Evolutionary conservation across 768 basidiomycete genomes (phyloP), one percentile per base, ranked within the genome.

Genomic region (Serendipita vermifera): DNA sequence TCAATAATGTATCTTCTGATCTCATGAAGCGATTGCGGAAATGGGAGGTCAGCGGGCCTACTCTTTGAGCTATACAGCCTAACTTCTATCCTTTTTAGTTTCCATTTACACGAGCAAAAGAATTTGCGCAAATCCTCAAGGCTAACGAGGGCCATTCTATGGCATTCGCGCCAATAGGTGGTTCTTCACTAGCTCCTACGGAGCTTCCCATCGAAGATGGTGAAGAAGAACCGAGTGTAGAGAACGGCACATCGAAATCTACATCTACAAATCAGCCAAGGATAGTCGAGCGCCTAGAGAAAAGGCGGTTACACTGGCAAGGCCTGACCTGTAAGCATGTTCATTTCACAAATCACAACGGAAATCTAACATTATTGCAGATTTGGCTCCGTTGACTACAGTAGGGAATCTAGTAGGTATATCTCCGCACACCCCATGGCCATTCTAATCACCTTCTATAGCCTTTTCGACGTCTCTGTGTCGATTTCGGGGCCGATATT

Each of bases 391-490:
- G 2, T 70, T 98, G 17, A 97, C 94, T 0, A 98, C 94, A 0
- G 91, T 93, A 35, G 94, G 94, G 13, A 98, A 99, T 64, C 68
- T 98, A 66, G 92, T 90, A 65, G 41, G 78, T 69, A 35, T 39
- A 24, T 22, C 39, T 55, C 59, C 29, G 27, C 54, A 11, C 31
- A 6, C 7, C 27, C 2, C 40, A 31, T 43, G 17, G 54, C 38
- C 38, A 48, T 24, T 20, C 35, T 39, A 33, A 27, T 56, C 35
- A 40, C 24, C 38, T 33, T 56, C 55, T 43, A 5, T 59, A 93
- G 85, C 96, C 96, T 2, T 99, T 98, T 74, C 81, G 96, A 15
- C 78, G 93, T 9, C 70, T 98, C 5, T 96, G 91, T 62, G 82
- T 87, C 6, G 72, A 78, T 24, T 81, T 85, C 57, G 94, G 94